Conservation (phyloP, 768 basidiomycete genomes). For the Pluteus cervinus region DNA sequence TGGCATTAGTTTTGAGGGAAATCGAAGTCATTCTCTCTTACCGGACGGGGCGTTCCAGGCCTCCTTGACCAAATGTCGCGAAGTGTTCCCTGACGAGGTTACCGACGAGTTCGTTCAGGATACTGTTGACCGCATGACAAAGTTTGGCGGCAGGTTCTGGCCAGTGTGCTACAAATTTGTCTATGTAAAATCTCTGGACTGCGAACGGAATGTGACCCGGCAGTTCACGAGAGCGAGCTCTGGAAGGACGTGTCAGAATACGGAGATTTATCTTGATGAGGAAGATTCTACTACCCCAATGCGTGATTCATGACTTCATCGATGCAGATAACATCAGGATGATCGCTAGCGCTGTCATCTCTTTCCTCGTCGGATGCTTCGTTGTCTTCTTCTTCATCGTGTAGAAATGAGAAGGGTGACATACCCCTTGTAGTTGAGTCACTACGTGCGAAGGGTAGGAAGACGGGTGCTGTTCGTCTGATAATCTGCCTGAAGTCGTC, state of each 20-base stretch:
- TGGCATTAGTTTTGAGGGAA: neutral
- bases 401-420: constrained; percentile 23
- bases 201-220: constrained; percentile 63
- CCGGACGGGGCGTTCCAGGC: constrained; percentile 41
- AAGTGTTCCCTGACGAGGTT: constrained; percentile 46
- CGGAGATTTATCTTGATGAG: too few species aligned
- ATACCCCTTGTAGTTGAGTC: constrained; percentile 6
- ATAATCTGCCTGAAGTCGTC: constrained; percentile 36
- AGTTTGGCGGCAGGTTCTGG: constrained; percentile 35
- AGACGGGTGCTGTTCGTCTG: constrained; percentile 39
- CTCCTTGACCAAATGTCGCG: constrained; percentile 42
- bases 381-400: constrained; percentile 29
- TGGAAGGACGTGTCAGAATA: constrained; percentile 15
- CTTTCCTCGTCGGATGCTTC: constrained; percentile 5
- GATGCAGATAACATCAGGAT: constrained; percentile 21
- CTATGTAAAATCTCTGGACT: constrained; percentile 48
- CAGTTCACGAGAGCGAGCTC: constrained; percentile 66
- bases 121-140: constrained; percentile 30
- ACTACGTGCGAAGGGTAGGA: constrained; percentile 34
- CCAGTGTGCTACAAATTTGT: constrained; percentile 42
- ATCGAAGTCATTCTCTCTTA: constrained; percentile 10
- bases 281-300: constrained; percentile 39
- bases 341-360: neutral
- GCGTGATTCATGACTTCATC: constrained; percentile 47
- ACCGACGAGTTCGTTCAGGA: constrained; percentile 33